Evolutionary conservation across 805 yeast genomes (phyloP).

Genomic region (Blastobotrys mokoenaii): DNA sequence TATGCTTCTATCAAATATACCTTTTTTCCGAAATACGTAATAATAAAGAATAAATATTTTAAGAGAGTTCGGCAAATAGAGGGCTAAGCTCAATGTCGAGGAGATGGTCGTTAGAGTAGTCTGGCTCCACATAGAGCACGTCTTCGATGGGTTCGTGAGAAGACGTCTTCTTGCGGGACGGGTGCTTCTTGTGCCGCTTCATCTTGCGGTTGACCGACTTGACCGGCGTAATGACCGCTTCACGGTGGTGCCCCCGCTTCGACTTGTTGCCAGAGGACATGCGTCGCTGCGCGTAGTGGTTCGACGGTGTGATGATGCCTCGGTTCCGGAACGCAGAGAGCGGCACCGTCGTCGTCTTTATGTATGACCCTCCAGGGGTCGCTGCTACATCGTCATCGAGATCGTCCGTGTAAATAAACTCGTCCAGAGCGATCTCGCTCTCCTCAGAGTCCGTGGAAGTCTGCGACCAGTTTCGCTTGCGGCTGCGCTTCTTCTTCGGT

Average conservation of each 20-base stretch:
- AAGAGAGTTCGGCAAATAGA: conserved; percentile 20
- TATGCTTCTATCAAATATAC: no score
- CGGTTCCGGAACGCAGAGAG: conserved; percentile 87
- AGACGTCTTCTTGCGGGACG: background rate
- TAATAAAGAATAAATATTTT: conserved; percentile 2
- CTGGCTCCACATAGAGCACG: no score
- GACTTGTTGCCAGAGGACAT: conserved; percentile 11
- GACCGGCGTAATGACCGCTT: conserved; percentile 26
- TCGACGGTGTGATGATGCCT: conserved; percentile 31
- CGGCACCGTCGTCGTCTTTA: conserved; percentile 51
- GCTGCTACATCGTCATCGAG: conserved; percentile 45
- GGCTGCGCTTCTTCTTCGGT: background rate
- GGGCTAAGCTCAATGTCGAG: conserved; percentile 24
- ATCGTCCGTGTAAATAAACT: conserved; percentile 79
- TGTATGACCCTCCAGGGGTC: conserved; percentile 29
- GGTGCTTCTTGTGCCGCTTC: conserved; percentile 14
- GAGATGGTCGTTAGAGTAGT: no score
- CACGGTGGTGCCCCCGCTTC: conserved; percentile 11
- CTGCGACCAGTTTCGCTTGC: conserved; percentile 5
- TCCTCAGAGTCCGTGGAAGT: conserved; percentile 28
- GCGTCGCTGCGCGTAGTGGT: conserved; percentile 15
- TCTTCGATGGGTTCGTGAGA: background rate
- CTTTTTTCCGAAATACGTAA: background rate
- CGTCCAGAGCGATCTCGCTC: conserved; percentile 57
- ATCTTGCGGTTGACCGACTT: conserved; percentile 11